phyloP scores from a whole-genome alignment of 306 rosid genomes.

The Hippophae tibetana region DNA sequence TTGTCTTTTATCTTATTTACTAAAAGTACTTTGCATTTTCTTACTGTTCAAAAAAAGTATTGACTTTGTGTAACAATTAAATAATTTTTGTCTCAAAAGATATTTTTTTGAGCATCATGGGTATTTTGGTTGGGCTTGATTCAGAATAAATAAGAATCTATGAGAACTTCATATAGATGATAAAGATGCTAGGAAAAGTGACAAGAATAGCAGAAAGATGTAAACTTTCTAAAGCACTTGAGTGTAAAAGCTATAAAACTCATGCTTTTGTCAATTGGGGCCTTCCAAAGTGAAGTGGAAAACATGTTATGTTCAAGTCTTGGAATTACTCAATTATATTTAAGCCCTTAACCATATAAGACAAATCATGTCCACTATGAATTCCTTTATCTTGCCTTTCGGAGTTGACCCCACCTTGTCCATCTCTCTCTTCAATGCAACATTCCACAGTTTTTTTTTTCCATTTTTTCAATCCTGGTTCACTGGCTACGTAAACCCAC shows the following conservation, averaged over 20 bases:
- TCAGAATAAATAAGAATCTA: no score
- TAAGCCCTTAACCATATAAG: conserved; percentile 4
- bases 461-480: neutral
- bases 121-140: no score
- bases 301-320: neutral
- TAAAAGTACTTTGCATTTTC: no score
- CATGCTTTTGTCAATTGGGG: no score
- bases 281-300: no score
- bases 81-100: neutral
- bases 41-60: neutral
- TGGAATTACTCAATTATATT: conserved; percentile 5
- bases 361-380: conserved; percentile 19
- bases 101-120: neutral
- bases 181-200: no score
- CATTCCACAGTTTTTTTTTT: neutral
- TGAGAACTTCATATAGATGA: no score
- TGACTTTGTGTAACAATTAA: neutral
- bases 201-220: no score
- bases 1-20: no score
- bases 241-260: no score
- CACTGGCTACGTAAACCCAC: neutral
- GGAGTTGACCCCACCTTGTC: conserved; percentile 7
- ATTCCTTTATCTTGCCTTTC: conserved; percentile 7
- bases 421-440: no score
- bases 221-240: no score